Conservation (phyloP, 176 grass and related monocot genomes). For the Poa annua region DNA sequence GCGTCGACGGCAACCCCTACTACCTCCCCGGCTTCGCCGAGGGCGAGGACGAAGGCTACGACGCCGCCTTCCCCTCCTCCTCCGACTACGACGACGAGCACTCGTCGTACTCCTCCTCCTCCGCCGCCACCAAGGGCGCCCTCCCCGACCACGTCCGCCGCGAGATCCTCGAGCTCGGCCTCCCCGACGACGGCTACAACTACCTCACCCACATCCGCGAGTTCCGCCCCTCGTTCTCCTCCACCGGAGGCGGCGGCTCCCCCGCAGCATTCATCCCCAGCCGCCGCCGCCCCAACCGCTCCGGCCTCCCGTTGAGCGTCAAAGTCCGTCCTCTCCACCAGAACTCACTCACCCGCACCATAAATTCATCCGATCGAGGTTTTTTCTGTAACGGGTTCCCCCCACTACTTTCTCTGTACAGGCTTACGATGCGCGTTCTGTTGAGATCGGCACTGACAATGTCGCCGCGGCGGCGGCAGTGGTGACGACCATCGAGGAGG, state of each 20-base stretch:
- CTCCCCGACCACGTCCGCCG: conserved; percentile 56
- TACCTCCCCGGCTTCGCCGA: conserved; percentile 58
- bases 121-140: not conserved
- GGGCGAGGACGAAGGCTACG: conserved; percentile 27
- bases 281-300: conserved; percentile 51
- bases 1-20: conserved; percentile 75
- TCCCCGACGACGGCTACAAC: conserved; percentile 91
- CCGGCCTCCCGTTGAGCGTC: conserved; percentile 56
- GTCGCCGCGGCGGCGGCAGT: not conserved
- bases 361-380: not conserved
- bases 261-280: conserved; percentile 61
- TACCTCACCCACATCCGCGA: conserved; percentile 82
- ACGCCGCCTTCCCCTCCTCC: not conserved
- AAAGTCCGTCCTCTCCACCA: conserved; percentile 49
- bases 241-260: conserved; percentile 56
- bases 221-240: conserved; percentile 57
- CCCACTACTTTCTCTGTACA: not conserved
- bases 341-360: not conserved
- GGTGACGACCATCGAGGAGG: conserved; percentile 43
- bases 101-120: conserved; percentile 27
- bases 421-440: conserved; percentile 73
- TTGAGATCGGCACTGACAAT: conserved; percentile 36
- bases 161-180: conserved; percentile 79
- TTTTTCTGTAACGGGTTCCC: not conserved
- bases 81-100: conserved; percentile 27